phyloP scores from a whole-genome alignment of 2,329 filamentous ascomycete genomes.

The Calycina herbarum region DNA sequence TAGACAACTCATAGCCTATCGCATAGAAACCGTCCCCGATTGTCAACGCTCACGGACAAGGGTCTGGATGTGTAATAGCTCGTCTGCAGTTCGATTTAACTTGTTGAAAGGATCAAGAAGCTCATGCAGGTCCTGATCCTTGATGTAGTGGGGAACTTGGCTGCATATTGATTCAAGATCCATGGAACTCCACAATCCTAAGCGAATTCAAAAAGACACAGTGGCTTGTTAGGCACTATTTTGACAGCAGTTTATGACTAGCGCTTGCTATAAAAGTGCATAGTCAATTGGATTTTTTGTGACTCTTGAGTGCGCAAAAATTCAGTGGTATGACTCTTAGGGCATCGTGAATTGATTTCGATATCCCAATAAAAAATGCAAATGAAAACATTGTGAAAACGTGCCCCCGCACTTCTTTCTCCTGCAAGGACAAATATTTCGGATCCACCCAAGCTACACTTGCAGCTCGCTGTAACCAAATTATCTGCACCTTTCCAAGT shows the following conservation, averaged over 20 bases:
- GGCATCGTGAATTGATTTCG: background rate
- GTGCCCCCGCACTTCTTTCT: background rate
- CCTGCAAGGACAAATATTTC: background rate
- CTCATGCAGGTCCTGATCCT: constrained; percentile 14
- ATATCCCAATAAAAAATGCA: background rate
- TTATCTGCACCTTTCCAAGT: constrained; percentile 1
- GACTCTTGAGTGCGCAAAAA: background rate
- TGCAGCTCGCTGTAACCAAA: background rate
- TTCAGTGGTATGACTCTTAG: background rate
- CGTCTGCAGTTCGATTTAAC: constrained; percentile 6
- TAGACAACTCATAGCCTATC: background rate
- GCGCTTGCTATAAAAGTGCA: background rate
- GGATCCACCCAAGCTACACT: constrained; percentile 8
- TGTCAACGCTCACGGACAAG: background rate
- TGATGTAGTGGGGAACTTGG: constrained; percentile 8
- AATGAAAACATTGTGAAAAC: background rate
- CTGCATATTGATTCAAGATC: constrained; percentile 4
- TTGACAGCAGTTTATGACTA: background rate
- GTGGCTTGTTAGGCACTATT: constrained; percentile 3
- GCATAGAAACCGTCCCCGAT: background rate
- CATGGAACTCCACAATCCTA: background rate
- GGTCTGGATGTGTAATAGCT: constrained; percentile 1
- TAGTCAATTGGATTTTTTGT: background rate
- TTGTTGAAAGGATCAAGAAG: background rate
- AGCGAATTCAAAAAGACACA: background rate